These are phyloP conservation scores for Rhypophila decipiens DNA, from an alignment of 495 filamentous ascomycete species.

Conservation along the genomic window DNA sequence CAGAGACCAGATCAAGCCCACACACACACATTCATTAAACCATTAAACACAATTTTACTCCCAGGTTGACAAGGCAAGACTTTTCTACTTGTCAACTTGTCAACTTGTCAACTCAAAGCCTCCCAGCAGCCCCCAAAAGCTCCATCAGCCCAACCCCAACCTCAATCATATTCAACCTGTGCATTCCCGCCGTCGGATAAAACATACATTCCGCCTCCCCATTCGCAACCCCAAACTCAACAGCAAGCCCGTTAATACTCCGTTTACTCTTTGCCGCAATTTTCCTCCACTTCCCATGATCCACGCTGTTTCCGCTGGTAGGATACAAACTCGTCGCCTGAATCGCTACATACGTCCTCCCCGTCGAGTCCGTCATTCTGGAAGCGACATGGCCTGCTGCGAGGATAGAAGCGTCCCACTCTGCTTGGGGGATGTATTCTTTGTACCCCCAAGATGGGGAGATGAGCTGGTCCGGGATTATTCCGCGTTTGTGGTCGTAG, in stretches of 20 bases:
- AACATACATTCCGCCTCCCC: neutral
- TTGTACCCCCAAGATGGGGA: slow-evolving; percentile 1
- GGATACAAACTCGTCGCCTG: slow-evolving; percentile 6
- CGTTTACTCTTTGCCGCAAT: neutral
- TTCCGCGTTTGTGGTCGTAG: slow-evolving; percentile 7
- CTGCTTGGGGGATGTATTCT: slow-evolving; percentile 2
- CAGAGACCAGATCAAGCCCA: no score
- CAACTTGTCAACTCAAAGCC: no score
- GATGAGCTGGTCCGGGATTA: slow-evolving; percentile 1
- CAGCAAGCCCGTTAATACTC: slow-evolving; percentile 1
- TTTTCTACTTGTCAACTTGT: no score
- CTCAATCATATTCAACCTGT: slow-evolving; percentile 3
- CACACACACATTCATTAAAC: no score
- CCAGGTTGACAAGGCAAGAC: no score
- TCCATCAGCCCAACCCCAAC: slow-evolving; percentile 3
- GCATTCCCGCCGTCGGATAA: neutral
- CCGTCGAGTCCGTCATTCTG: slow-evolving; percentile 1
- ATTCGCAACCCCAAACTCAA: slow-evolving; percentile 4
- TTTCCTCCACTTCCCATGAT: neutral
- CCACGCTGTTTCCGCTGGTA: neutral
- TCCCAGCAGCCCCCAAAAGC: neutral
- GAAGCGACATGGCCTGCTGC: neutral
- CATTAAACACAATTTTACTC: no score
- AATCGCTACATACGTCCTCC: neutral
- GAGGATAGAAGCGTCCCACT: neutral